These are phyloP conservation scores for Bipolaris gigantea DNA, from an alignment of 2,329 filamentous ascomycete genomes.

Conservation along the genomic window DNA sequence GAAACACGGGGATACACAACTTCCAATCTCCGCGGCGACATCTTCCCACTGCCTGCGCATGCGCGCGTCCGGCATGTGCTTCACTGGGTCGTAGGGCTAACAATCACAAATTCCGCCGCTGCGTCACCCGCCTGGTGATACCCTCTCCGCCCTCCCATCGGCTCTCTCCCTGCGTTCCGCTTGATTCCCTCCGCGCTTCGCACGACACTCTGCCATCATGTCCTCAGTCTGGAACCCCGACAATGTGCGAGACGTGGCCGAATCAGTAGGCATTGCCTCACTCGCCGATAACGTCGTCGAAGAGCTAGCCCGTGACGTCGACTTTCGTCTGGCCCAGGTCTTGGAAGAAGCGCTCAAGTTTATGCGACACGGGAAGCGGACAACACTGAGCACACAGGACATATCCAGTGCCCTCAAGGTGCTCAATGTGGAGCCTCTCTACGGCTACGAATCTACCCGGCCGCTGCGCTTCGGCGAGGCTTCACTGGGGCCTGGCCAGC, in stretches of 20 bases:
- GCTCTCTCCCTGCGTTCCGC: conserved; percentile 13
- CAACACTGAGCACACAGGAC: conserved; percentile 85
- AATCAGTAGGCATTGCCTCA: conserved; percentile 84
- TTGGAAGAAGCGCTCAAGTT: conserved; percentile 92
- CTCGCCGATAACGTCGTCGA: conserved; percentile 85
- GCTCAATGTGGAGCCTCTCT: conserved; percentile 90
- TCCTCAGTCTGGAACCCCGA: conserved; percentile 87
- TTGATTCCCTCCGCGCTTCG: conserved; percentile 15
- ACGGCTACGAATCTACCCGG: conserved; percentile 91
- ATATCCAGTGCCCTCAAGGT: conserved; percentile 82
- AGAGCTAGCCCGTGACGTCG: conserved; percentile 87
- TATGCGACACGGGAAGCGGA: conserved; percentile 89
- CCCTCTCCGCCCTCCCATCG: conserved; percentile 27
- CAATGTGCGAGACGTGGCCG: conserved; percentile 92
- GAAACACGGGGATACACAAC: neutral
- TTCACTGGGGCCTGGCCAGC: conserved; percentile 88
- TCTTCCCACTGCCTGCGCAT: conserved; percentile 20
- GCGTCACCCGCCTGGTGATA: conserved; percentile 34
- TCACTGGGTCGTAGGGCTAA: conserved; percentile 37
- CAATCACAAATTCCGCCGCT: conserved; percentile 31
- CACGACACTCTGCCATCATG: conserved; percentile 27
- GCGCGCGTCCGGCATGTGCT: conserved; percentile 36
- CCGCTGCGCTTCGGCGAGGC: conserved; percentile 92
- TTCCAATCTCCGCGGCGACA: neutral
- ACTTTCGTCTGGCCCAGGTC: conserved; percentile 91